Conservation (phyloP, 2,329 filamentous ascomycete genomes). For the Paramyrothecium sp. region DNA sequence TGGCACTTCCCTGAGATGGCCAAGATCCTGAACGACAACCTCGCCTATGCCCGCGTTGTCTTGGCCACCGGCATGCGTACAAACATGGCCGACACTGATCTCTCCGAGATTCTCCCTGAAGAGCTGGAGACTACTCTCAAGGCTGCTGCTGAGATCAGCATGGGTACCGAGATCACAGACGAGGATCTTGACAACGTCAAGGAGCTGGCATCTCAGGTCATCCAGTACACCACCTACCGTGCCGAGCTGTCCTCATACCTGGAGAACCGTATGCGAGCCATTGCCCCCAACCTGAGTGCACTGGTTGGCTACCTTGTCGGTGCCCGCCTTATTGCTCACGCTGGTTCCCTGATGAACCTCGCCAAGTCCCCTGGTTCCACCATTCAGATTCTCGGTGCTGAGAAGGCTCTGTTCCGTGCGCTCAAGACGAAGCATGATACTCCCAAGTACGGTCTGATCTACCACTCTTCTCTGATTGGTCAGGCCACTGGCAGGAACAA, state of each 20-base stretch:
- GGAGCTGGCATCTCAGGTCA: slow-evolving; percentile 87
- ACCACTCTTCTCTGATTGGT: slow-evolving; percentile 89
- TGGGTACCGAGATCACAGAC: slow-evolving; percentile 95
- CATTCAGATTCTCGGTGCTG: slow-evolving; percentile 95
- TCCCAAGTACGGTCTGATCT: slow-evolving; percentile 95
- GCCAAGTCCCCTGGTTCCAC: slow-evolving; percentile 95
- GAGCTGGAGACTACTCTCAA: slow-evolving; percentile 92
- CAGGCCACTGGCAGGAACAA: slow-evolving; percentile 98
- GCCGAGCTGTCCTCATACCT: slow-evolving; percentile 86
- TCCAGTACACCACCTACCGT: slow-evolving; percentile 88
- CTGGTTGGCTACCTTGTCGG: slow-evolving; percentile 93
- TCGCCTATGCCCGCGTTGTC: slow-evolving; percentile 88
- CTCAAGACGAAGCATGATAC: slow-evolving; percentile 99
- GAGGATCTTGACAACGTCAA: slow-evolving; percentile 94
- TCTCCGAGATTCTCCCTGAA: slow-evolving; percentile 89
- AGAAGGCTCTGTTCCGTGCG: slow-evolving; percentile 97
- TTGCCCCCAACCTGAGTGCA: slow-evolving; percentile 92
- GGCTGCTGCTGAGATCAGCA: slow-evolving; percentile 91
- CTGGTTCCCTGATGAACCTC: slow-evolving; percentile 89
- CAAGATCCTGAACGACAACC: slow-evolving; percentile 95
- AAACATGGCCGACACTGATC: slow-evolving; percentile 72
- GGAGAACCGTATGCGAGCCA: slow-evolving; percentile 90
- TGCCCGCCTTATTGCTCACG: slow-evolving; percentile 90
- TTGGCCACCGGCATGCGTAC: slow-evolving; percentile 85
- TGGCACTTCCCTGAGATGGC: slow-evolving; percentile 99